Evolutionary conservation across 352 stramenopile species (phyloP).

Genomic region (Phytophthora sp.): DNA sequence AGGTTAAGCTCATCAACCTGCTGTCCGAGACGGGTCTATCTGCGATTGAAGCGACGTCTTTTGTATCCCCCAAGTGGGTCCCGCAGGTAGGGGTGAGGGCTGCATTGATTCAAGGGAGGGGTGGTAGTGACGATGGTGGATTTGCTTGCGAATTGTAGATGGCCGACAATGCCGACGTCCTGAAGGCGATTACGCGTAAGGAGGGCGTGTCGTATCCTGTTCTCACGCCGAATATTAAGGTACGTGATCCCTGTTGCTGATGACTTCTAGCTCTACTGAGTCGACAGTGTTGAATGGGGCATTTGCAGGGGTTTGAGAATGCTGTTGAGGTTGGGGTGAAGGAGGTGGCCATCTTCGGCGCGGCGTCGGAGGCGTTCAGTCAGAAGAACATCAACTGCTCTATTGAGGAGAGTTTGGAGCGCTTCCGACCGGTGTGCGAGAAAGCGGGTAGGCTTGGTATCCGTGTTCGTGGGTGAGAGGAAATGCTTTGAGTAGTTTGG

Average conservation of each 20-base stretch:
- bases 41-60: constrained; percentile 94
- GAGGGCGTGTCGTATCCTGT: constrained; percentile 88
- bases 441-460: constrained; percentile 81
- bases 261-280: not conserved
- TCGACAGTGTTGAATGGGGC: not conserved
- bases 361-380: constrained; percentile 95
- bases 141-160: constrained; percentile 92
- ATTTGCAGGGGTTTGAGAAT: constrained; percentile 80
- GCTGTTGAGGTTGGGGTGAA: constrained; percentile 85
- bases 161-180: constrained; percentile 91
- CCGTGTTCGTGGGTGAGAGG: constrained; percentile 85
- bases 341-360: constrained; percentile 96
- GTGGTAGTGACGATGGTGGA: constrained; percentile 2
- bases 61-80: constrained; percentile 98
- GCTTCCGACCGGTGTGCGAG: constrained; percentile 91
- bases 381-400: constrained; percentile 98
- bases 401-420: constrained; percentile 94
- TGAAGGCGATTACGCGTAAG: constrained; percentile 83
- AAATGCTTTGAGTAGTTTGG: not conserved
- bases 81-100: constrained; percentile 68
- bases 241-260: not conserved
- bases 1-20: constrained; percentile 92
- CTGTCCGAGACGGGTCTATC: constrained; percentile 90
- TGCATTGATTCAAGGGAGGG: not conserved
- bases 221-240: constrained; percentile 94